A percentile compares a stretch with the other conserved stretches of the same genome.
Conservation (phyloP, 1,139 yeast genomes). For the Saccharomyces hybrid region DNA sequence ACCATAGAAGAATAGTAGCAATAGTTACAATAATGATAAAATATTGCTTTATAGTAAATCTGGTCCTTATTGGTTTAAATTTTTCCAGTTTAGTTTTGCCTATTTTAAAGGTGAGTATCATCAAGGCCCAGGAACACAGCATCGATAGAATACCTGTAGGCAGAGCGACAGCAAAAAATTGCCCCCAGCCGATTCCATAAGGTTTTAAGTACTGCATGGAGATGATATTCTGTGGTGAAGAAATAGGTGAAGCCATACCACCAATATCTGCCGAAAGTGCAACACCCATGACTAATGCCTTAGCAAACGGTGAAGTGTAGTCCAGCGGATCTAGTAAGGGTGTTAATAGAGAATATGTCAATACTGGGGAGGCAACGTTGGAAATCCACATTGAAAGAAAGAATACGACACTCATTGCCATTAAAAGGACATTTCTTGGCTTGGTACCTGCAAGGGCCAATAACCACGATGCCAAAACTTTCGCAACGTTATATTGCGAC, state of each 20-base stretch:
- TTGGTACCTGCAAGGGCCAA: conserved; percentile 57
- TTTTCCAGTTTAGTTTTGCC: conserved; percentile 35
- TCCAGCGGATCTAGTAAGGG: conserved; percentile 59
- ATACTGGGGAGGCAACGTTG: conserved; percentile 71
- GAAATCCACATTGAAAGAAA: conserved; percentile 75
- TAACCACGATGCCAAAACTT: conserved; percentile 57
- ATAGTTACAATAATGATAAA: conserved; percentile 45
- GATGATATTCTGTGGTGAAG: conserved; percentile 71
- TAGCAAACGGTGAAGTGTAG: conserved; percentile 53
- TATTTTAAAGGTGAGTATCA: conserved; percentile 48
- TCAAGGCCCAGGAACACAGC: conserved; percentile 50
- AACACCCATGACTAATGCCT: conserved; percentile 60
- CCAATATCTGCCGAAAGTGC: conserved; percentile 68
- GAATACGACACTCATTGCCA: conserved; percentile 60
- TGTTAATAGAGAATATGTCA: conserved; percentile 58
- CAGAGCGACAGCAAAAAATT: conserved; percentile 62
- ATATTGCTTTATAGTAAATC: conserved; percentile 56
- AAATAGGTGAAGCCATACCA: conserved; percentile 80
- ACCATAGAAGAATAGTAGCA: conserved; percentile 61
- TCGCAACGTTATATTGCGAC: conserved; percentile 63
- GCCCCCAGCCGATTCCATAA: conserved; percentile 64
- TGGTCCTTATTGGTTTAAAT: conserved; percentile 53
- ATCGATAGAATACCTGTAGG: conserved; percentile 54
- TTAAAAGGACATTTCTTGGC: conserved; percentile 53
- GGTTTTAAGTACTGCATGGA: conserved; percentile 62